Percentiles rank a stretch among this genome's conserved stretches.
Conservation (phyloP, 768 basidiomycete genomes). For the Russula dissimulans region DNA sequence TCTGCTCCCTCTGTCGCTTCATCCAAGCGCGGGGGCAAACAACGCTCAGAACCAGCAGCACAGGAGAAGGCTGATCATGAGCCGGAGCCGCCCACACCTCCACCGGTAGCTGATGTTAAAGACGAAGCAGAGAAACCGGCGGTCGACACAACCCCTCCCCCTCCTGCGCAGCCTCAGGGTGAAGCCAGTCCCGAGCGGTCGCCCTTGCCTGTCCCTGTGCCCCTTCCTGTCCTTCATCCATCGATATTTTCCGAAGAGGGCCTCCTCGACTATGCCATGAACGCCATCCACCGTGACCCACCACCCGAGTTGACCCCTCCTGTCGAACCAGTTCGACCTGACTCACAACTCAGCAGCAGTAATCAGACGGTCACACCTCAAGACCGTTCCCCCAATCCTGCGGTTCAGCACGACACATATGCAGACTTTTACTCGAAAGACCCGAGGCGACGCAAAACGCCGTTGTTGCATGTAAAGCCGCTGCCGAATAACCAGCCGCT, state of each 20-base stretch:
- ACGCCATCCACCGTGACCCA: conserved; percentile 5
- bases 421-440: conserved; percentile 16
- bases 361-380: conserved; percentile 10
- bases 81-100: background rate
- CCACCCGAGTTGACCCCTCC: background rate
- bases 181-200: conserved; percentile 1
- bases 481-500: conserved; percentile 10
- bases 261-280: conserved; percentile 14
- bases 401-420: conserved; percentile 8
- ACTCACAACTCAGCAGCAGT: conserved; percentile 6
- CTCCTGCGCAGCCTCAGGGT: background rate
- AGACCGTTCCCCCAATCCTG: background rate
- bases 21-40: background rate
- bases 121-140: background rate
- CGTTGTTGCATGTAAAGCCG: conserved; percentile 4
- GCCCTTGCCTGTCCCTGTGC: conserved; percentile 8
- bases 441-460: conserved; percentile 8
- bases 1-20: background rate
- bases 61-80: background rate
- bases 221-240: conserved; percentile 12
- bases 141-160: background rate
- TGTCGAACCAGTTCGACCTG: background rate
- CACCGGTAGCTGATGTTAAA: background rate
- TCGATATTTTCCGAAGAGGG: conserved; percentile 12
- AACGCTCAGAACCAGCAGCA: background rate